These are phyloP conservation scores for Penicillium sp. DNA, from an alignment of 2,329 filamentous ascomycete genomes.

Conservation along the genomic window DNA sequence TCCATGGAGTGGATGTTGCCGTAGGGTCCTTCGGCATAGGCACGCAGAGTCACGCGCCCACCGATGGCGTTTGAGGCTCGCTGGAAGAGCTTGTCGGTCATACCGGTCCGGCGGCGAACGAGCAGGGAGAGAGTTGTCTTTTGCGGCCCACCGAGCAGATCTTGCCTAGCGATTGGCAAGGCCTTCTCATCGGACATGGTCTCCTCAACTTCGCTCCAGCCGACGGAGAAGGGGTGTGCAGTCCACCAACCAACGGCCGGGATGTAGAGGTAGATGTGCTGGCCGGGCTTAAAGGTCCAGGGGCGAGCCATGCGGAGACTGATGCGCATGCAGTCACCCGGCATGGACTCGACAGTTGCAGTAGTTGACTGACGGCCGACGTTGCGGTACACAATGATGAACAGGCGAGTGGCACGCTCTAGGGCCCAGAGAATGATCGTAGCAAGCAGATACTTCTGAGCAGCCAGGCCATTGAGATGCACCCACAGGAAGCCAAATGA, in stretches of 20 bases:
- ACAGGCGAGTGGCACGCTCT: slow-evolving; percentile 68
- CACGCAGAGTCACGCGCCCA: slow-evolving; percentile 63
- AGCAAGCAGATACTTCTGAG: slow-evolving; percentile 73
- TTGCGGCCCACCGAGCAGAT: slow-evolving; percentile 50
- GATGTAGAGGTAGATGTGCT: slow-evolving; percentile 75
- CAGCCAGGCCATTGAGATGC: slow-evolving; percentile 71
- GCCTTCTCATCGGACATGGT: slow-evolving; percentile 45
- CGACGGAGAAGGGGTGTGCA: slow-evolving; percentile 76
- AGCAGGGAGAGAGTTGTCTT: slow-evolving; percentile 73
- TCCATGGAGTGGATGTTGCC: slow-evolving; percentile 79
- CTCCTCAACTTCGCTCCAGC: slow-evolving; percentile 67
- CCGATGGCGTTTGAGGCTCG: slow-evolving; percentile 60
- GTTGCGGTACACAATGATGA: slow-evolving; percentile 67
- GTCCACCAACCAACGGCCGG: slow-evolving; percentile 68
- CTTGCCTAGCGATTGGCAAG: slow-evolving; percentile 51
- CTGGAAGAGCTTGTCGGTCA: slow-evolving; percentile 80
- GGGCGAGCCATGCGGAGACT: slow-evolving; percentile 70
- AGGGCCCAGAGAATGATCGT: slow-evolving; percentile 75
- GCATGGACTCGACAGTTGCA: slow-evolving; percentile 67
- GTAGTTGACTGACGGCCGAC: slow-evolving; percentile 60
- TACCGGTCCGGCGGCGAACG: slow-evolving; percentile 82
- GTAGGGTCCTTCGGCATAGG: slow-evolving; percentile 88
- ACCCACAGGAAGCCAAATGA: slow-evolving; percentile 73
- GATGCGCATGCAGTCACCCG: slow-evolving; percentile 69
- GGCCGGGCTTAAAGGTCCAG: slow-evolving; percentile 67